phyloP scores from a whole-genome alignment of 169 alveolate species.

The Theileria luwenshuni region DNA sequence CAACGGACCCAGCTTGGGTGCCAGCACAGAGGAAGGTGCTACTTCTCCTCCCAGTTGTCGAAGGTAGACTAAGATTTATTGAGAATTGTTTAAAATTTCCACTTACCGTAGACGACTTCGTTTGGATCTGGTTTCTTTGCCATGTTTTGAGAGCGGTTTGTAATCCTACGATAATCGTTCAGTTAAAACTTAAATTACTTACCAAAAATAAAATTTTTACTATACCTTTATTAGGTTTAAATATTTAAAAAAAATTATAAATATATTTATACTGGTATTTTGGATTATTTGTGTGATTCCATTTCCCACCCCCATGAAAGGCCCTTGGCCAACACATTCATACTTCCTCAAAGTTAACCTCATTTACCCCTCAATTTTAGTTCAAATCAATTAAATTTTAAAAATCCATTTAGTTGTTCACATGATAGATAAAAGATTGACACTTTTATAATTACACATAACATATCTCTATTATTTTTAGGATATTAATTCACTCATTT shows the following conservation, averaged over 20 bases:
- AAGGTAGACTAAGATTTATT: slow-evolving; percentile 89
- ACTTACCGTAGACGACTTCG: slow-evolving; percentile 77
- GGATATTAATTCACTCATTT: too few relatives aligned
- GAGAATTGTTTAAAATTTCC: not conserved
- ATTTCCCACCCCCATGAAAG: slow-evolving; percentile 13
- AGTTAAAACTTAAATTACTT: not conserved
- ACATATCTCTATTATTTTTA: too few relatives aligned
- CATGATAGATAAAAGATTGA: not conserved
- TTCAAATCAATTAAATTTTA: too few relatives aligned
- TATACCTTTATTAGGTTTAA: not conserved
- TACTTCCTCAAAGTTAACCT: too few relatives aligned
- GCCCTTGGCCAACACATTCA: too few relatives aligned
- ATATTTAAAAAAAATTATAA: not conserved
- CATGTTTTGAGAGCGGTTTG: slow-evolving; percentile 58
- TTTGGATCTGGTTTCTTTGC: slow-evolving; percentile 83
- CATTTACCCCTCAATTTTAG: too few relatives aligned
- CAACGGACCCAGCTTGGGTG: slow-evolving; percentile 98
- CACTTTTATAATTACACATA: not conserved
- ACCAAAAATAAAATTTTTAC: not conserved
- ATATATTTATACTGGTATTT: too few relatives aligned
- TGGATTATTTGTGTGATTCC: slow-evolving; percentile 7
- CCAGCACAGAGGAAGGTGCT: slow-evolving; percentile 96
- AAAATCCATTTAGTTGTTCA: too few relatives aligned
- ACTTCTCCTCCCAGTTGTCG: slow-evolving; percentile 97
- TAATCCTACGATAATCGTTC: not conserved